These are phyloP conservation scores for Paspalum notatum DNA, from an alignment of 176 grass and related monocot genomes.

Conservation along the genomic window DNA sequence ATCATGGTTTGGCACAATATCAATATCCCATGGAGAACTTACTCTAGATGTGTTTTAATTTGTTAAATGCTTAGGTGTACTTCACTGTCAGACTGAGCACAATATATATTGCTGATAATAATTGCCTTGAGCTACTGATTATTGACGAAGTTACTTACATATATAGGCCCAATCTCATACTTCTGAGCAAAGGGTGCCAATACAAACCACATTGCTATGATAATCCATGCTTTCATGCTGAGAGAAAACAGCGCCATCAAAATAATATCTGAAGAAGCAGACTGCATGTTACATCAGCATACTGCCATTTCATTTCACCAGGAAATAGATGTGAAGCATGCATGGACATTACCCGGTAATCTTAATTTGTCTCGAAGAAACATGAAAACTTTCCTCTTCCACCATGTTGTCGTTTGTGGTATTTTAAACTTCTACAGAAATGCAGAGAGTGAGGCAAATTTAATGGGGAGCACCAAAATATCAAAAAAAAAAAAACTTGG, in stretches of 20 bases:
- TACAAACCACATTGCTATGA: conserved; percentile 74
- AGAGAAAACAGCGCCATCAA: conserved; percentile 89
- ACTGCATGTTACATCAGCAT: neutral
- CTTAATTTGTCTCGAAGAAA: conserved; percentile 87
- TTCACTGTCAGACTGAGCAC: conserved; percentile 10
- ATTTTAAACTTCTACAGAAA: conserved; percentile 53
- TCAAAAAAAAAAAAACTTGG: neutral
- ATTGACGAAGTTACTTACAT: conserved; percentile 63
- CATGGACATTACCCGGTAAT: conserved; percentile 67
- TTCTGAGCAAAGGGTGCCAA: conserved; percentile 82
- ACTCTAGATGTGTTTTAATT: neutral
- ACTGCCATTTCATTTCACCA: conserved; percentile 25
- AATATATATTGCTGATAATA: neutral
- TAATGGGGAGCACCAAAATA: conserved; percentile 31
- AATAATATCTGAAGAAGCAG: conserved; percentile 73
- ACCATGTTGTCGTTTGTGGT: conserved; percentile 59
- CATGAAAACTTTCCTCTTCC: conserved; percentile 76
- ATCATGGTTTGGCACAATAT: neutral
- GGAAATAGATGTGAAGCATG: neutral
- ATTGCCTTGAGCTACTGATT: conserved; percentile 1
- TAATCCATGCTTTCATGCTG: conserved; percentile 75
- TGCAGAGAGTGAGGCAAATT: neutral
- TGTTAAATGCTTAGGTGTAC: neutral
- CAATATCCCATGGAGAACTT: neutral
- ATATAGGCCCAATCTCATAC: conserved; percentile 76